Base-by-base conservation (phyloP, 2,329 filamentous ascomycete genomes). In the Colletotrichum zoysiae region DNA sequence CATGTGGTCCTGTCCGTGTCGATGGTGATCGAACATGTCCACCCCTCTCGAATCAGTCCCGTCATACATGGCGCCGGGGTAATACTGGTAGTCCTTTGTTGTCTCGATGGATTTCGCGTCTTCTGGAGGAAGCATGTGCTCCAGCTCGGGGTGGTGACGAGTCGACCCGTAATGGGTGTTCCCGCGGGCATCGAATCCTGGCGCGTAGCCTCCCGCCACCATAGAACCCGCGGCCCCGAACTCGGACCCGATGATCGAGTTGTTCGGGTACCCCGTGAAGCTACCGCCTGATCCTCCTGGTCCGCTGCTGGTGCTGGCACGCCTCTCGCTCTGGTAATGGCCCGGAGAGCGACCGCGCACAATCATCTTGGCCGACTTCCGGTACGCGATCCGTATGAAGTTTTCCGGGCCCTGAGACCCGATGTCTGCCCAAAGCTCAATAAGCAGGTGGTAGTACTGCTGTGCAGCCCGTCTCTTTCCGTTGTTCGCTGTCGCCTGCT, bases 401-500 rank as follows among this genome's bases (percentile, higher is more conserved):
- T 88, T 86, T 1, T 89, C 86, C 23, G 75, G 78, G 70, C 69
- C 81, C 75, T 81, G 84, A 42, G 80, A 78, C 2, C 89, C 86
- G 9, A 94, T 83, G 74, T 95, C 91, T 9, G 89, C 93, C 81
- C 90, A 94, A 1, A 97, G 88, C 79, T 97, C 94, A 5, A 97
- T 91, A 57, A 97, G 89, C n/a, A 98, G 86, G 77, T 96, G 93
- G 78, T 97, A 97, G 80, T 95, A 97, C 77, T 97, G 95, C 78
- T 98, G 95, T 23, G 95, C 94, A 1, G 95, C 95, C 68, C 95
- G 87, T 75, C 95, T 88, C 81, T 97, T 97, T 58, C 95, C 95
- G 76, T 98, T 98, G 83, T 97, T 98, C 33, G 94, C 94, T 0
- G 95, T 97, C 1, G 95, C 95, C 75, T 94, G 93, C 80, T 97